These are phyloP conservation scores for Myrica gale DNA, from an alignment of 306 rosid genomes.

Conservation along the genomic window DNA sequence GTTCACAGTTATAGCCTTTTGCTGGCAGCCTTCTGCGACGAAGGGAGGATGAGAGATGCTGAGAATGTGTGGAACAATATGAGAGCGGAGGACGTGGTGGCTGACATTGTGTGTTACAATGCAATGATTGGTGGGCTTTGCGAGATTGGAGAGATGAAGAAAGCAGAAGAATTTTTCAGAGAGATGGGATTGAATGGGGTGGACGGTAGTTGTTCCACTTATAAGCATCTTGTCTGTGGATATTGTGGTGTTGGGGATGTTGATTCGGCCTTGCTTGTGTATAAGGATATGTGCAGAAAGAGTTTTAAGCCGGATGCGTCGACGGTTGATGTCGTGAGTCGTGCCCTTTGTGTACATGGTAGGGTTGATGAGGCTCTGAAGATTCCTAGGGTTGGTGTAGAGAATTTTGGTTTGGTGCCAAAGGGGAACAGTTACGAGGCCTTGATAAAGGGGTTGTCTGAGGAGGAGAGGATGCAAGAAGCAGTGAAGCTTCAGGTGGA, in stretches of 20 bases:
- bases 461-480: constrained; percentile 58
- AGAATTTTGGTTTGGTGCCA: constrained; percentile 40
- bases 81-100: constrained; percentile 44
- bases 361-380: constrained; percentile 51
- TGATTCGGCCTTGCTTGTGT: constrained; percentile 59
- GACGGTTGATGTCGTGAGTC: constrained; percentile 42
- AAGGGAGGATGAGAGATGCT: constrained; percentile 49
- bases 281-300: constrained; percentile 65
- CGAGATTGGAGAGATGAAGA: constrained; percentile 52
- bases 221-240: constrained; percentile 62
- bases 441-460: constrained; percentile 59
- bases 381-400: constrained; percentile 42
- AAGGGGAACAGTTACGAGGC: constrained; percentile 53
- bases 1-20: constrained; percentile 53
- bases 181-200: constrained; percentile 64
- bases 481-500: constrained; percentile 73
- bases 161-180: constrained; percentile 60
- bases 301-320: constrained; percentile 48
- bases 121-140: constrained; percentile 83
- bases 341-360: constrained; percentile 45
- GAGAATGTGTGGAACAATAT: constrained; percentile 61
- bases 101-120: constrained; percentile 63
- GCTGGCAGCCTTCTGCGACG: constrained; percentile 65
- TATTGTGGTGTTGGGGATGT: constrained; percentile 51
- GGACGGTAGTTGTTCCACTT: constrained; percentile 51